Evolutionary conservation across 495 filamentous ascomycete species (phyloP).

Genomic region (Tuber aestivum): DNA sequence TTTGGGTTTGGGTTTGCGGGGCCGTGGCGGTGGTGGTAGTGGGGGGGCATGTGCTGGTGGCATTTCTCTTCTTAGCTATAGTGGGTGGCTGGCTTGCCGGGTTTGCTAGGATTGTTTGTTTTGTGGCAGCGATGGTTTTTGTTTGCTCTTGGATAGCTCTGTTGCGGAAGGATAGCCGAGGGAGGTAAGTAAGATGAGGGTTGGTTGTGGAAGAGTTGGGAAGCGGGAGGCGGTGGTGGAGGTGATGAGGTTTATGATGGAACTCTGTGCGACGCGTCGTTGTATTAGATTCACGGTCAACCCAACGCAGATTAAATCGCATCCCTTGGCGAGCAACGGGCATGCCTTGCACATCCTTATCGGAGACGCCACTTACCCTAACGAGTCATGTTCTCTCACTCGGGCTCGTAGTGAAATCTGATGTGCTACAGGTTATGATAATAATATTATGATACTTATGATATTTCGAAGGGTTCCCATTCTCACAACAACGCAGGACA

Average conservation of each 20-base stretch:
- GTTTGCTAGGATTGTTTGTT: too few species aligned
- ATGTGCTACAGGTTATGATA: neutral
- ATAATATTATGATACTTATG: neutral
- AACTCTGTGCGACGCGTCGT: neutral
- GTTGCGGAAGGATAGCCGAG: neutral
- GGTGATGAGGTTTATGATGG: neutral
- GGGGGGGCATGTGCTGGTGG: neutral
- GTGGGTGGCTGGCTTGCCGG: neutral
- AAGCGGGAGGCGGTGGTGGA: neutral
- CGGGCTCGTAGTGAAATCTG: neutral
- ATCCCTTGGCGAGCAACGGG: neutral
- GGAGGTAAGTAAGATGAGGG: too few species aligned
- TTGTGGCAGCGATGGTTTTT: neutral
- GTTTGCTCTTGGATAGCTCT: neutral
- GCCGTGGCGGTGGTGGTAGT: constrained; percentile 9
- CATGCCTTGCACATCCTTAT: neutral
- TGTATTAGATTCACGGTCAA: too few species aligned
- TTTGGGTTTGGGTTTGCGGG: neutral
- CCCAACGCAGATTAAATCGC: neutral
- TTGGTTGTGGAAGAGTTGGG: neutral
- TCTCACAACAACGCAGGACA: too few species aligned
- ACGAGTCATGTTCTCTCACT: neutral
- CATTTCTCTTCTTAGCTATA: neutral
- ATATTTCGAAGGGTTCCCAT: too few species aligned
- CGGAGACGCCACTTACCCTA: neutral